Conservation (phyloP, 306 rosid species). For the Cajanus cajan region DNA sequence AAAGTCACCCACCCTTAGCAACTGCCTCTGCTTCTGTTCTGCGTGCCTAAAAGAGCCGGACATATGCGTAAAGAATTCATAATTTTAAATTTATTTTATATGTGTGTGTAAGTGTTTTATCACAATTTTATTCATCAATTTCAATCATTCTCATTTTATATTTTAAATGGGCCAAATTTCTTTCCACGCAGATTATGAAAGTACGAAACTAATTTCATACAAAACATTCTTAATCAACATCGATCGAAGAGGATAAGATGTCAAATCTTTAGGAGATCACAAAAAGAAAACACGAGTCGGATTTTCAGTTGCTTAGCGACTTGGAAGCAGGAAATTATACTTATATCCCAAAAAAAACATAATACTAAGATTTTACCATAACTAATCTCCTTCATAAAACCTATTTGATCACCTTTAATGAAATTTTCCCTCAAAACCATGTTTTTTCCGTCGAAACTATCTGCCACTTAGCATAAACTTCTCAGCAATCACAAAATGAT, state of each 20-base stretch:
- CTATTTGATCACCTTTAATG: too few species aligned
- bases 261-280: not conserved
- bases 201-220: not conserved
- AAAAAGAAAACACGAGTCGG: not conserved
- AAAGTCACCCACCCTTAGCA: not conserved
- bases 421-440: too few species aligned
- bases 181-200: not conserved
- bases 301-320: not conserved
- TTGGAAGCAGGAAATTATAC: not conserved
- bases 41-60: not conserved
- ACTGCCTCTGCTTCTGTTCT: not conserved
- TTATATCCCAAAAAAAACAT: too few species aligned
- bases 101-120: not conserved
- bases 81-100: not conserved
- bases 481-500: not conserved
- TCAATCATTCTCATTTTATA: not conserved
- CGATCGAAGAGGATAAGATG: not conserved
- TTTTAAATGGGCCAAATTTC: not conserved
- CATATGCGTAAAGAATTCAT: not conserved
- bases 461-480: not conserved
- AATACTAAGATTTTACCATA: too few species aligned
- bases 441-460: too few species aligned
- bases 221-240: not conserved
- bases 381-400: too few species aligned
- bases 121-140: not conserved